Evolutionary conservation across 2,329 filamentous ascomycete species (phyloP), one percentile per base, ranked within the genome.

Genomic region (Stagonosporopsis vannaccii): DNA sequence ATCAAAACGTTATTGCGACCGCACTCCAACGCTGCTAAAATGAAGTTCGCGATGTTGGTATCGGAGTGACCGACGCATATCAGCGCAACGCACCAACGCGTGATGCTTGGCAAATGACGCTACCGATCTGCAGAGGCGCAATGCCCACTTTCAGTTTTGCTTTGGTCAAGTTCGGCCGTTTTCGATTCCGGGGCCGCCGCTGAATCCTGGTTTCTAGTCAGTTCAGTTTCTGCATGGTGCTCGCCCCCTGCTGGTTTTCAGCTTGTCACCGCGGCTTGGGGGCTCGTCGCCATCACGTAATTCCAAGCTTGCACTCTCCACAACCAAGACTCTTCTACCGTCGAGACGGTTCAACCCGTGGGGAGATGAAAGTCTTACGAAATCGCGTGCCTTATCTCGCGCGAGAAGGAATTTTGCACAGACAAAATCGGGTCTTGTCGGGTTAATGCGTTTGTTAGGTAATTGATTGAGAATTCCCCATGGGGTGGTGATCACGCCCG

Each of bases 391-490:
- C 35, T 35, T 35, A 26, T 41, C 25, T 23, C 30, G 52, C 41
- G 41, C 52, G 40, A 33, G 36, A 11, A 17, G 30, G 19, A 32
- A 12, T 3, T 40, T 22, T 40, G 52, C 45, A 56, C 46, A 25
- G 40, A 44, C 40, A 13, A 15, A 19, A 19, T 36, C 44, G 43
- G 51, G 37, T 47, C 17, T 4, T 40, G 36, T 22, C 37, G 51
- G 43, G 28, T n/a, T 11, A 22, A 13, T 15, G 41, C 9, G 35
- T 20, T 44, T 41, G 39, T 50, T 56, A 50, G 52, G 52, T 56
- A 56, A 56, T 36, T 45, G 52, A 50, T 45, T 50, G 35, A 25
- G 25, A 26, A 3, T 41, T 56, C 41, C 46, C 46, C 46, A 56
- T 56, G 52, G 52, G 51, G 51, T 40, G 9, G 25, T 9, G 44